Percentiles rank a stretch among this genome's conserved stretches.
Conservation (phyloP, 108 stramenopile genomes). For the Nitzschia sp. region DNA sequence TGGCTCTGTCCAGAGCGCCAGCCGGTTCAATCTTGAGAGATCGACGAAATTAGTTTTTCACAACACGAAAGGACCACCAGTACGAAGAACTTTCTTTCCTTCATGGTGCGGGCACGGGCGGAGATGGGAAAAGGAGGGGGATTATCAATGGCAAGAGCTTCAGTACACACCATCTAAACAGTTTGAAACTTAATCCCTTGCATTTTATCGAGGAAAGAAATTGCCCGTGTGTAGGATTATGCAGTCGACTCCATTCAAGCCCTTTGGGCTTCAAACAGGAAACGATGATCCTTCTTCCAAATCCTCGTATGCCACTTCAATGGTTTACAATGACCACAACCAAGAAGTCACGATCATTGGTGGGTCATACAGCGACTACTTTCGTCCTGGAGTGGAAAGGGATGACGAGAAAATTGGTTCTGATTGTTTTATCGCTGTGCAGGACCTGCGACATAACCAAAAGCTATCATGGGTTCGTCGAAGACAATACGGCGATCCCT, state of each 20-base stretch:
- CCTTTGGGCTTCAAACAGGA: slow-evolving; percentile 23
- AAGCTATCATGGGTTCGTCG: slow-evolving; percentile 9
- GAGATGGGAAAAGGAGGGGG: too few species aligned
- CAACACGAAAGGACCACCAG: too few species aligned
- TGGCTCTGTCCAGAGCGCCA: too few species aligned
- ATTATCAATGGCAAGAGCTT: too few species aligned
- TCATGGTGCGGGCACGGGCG: too few species aligned
- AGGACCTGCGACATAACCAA: not conserved
- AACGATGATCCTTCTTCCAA: slow-evolving; percentile 7
- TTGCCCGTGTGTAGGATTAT: too few species aligned
- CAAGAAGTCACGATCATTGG: slow-evolving; percentile 50
- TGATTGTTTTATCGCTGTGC: slow-evolving; percentile 12
- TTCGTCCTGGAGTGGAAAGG: not conserved
- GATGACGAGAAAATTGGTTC: not conserved
- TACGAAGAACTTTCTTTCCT: too few species aligned
- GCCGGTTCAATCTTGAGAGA: too few species aligned
- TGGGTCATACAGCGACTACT: slow-evolving; percentile 27
- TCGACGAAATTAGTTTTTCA: too few species aligned
- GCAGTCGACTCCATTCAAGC: not conserved
- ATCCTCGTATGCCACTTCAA: slow-evolving; percentile 35
- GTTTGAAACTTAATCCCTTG: too few species aligned
- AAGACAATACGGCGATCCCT: slow-evolving; percentile 1
- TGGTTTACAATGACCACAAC: slow-evolving; percentile 49
- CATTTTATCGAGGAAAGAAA: too few species aligned
- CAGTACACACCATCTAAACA: too few species aligned